A percentile compares a stretch with the other conserved stretches of the same genome.
Conservation (phyloP, 1,139 yeast species). For the Casaregolazyma lundiana region DNA sequence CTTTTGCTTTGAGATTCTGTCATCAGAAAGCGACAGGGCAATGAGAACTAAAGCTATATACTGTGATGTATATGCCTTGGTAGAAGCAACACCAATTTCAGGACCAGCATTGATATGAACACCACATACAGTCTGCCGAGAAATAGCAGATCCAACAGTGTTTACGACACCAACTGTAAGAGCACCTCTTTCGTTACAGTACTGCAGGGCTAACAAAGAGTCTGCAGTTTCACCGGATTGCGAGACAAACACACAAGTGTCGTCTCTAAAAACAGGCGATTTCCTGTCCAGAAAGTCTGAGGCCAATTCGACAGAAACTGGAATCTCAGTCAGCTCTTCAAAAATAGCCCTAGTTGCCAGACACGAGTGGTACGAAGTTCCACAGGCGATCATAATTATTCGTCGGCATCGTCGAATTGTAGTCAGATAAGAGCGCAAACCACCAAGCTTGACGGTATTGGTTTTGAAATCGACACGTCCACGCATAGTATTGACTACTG, state of each 20-base stretch:
- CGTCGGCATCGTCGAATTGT: constrained; percentile 93
- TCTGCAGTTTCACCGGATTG: constrained; percentile 99
- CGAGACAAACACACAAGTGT: constrained; percentile 94
- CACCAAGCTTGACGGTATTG: constrained; percentile 77
- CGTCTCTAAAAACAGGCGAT: constrained; percentile 97
- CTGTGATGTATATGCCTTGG: constrained; percentile 98
- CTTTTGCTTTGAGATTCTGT: constrained; percentile 66
- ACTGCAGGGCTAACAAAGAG: constrained; percentile 92
- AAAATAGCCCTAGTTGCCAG: constrained; percentile 93
- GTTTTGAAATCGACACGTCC: constrained; percentile 95
- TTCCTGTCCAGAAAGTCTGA: constrained; percentile 94
- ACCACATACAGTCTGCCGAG: constrained; percentile 97
- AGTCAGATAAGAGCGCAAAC: constrained; percentile 77
- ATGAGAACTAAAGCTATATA: constrained; percentile 96
- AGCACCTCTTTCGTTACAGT: constrained; percentile 96
- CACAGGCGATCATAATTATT: constrained; percentile 98
- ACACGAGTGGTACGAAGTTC: constrained; percentile 98
- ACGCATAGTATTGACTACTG: constrained; percentile 97
- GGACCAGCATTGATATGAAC: constrained; percentile 99
- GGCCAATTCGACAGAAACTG: constrained; percentile 93
- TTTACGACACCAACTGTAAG: constrained; percentile 94
- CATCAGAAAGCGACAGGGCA: constrained; percentile 90
- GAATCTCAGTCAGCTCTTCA: constrained; percentile 95
- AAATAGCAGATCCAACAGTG: constrained; percentile 93
- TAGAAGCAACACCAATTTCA: constrained; percentile 99